Evolutionary conservation across 2,329 filamentous ascomycete species (phyloP), one percentile per base, ranked within the genome.

Genomic region (Ascochyta pisi): DNA sequence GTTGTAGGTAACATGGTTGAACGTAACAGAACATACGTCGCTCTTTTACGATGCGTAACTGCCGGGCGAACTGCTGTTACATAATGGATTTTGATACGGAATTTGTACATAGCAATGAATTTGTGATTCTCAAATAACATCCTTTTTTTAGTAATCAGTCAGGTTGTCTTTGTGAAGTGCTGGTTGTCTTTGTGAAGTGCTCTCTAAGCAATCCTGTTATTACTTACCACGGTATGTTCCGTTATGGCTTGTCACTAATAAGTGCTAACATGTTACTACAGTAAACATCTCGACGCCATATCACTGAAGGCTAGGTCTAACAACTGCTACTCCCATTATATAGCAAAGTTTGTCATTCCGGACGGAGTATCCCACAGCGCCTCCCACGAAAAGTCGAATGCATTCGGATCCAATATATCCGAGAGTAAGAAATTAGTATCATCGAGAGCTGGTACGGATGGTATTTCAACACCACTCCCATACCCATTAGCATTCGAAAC

Each of bases 1-100:
- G 42, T 65, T 81, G 73, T 81, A 77, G 37, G 19, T 24, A 13
- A 15, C 4, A 31, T 5, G 79, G 41, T 65, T 81, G 72, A 81
- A 77, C 37, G n/a, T 24, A 12, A 15, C 9, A 27, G 12, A 9
- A 15, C 4, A 23, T 6, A 15, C 7, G 38, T 54, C 26, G 38
- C 34, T 49, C 45, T 40, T 54, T 45, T 43, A n/a, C 4, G 6
- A 29, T 27, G 9, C 8, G 27, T n/a, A 27, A 34, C 26, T 34
- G 40, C 35, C 40, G 35, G 38, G 29, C 9, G 38, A 16, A 37
- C 31, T 38, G 31, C 3, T 22, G 13, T 1, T 15, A 12, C 16
- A 24, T n/a, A 4, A 41, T 12, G 12, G 9, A 29, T 19, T 13
- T 13, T 7, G 37, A 19, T n/a, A 42, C 39, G 26, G 33, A 31